A percentile compares a stretch with the other conserved stretches of the same genome.
Conservation (phyloP, 306 rosid genomes). For the Elaeagnus macrophylla region DNA sequence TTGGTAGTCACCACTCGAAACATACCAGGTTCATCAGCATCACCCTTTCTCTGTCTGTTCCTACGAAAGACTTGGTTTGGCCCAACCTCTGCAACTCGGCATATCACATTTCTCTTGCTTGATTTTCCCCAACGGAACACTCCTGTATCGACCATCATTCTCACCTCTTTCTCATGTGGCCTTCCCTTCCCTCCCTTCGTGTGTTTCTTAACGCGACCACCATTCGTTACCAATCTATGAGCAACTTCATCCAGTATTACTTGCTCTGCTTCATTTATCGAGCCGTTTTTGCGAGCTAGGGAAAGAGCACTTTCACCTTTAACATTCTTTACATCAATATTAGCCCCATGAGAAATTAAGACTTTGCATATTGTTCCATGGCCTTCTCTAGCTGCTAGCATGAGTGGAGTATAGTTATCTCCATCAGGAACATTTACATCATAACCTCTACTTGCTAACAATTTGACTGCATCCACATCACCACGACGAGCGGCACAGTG, state of each 20-base stretch:
- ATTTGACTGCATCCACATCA: slow-evolving; percentile 57
- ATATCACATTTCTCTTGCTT: slow-evolving; percentile 54
- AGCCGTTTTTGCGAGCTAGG: slow-evolving; percentile 43
- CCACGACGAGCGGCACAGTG: slow-evolving; percentile 89
- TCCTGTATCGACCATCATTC: slow-evolving; percentile 48
- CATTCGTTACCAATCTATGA: slow-evolving; percentile 43
- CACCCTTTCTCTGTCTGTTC: slow-evolving; percentile 50
- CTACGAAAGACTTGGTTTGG: slow-evolving; percentile 45
- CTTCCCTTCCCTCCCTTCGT: slow-evolving; percentile 73
- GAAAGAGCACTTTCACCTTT: slow-evolving; percentile 71
- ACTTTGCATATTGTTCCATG: slow-evolving; percentile 53
- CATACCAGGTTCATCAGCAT: slow-evolving; percentile 54
- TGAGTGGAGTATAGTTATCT: slow-evolving; percentile 78
- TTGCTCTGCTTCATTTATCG: slow-evolving; percentile 37
- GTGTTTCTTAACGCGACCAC: slow-evolving; percentile 58
- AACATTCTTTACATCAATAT: slow-evolving; percentile 33
- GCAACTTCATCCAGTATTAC: slow-evolving; percentile 67
- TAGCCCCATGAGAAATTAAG: slow-evolving; percentile 61
- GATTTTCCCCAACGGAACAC: slow-evolving; percentile 76
- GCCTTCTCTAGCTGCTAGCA: slow-evolving; percentile 90
- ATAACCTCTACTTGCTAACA: slow-evolving; percentile 63
- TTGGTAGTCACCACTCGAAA: slow-evolving; percentile 66
- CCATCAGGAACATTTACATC: slow-evolving; percentile 72
- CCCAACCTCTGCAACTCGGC: slow-evolving; percentile 55
- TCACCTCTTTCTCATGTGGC: slow-evolving; percentile 54